Base-by-base conservation (phyloP, 1,139 yeast genomes). In the Yamadazyma friedrichii region DNA sequence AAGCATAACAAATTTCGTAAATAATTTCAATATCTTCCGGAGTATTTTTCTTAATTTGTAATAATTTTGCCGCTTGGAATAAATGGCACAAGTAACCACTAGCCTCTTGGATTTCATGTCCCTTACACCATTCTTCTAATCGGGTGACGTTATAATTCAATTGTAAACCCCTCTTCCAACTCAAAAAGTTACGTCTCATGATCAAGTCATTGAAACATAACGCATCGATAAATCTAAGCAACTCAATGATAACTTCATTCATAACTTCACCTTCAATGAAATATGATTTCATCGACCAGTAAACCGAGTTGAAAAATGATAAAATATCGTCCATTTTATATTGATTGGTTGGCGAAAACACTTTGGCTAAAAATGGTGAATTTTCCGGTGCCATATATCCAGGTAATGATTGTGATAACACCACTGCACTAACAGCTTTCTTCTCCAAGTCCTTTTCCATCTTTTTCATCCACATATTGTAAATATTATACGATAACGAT, bases 91-190 rank as follows among this genome's bases (percentile, higher is more conserved):
- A 76, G 56, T 89, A 84, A 31, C 84, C 79, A n/a, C 93, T 79
- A 4, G 95, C 96, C 59, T 91, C 96, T 41, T 88, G 85, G 52
- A 94, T 80, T 45, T 87, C 95, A 62, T 93, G 97, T 4, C 93
- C 82, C 67, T 89, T 93, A 66, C 98, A 93, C 98, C 98, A 94
- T 68, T 94, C 99, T 64, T 91, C 98, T 54, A 94, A 76, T 57
- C 98, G 80, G 6, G 98, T 93, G 42, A 91, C 94, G 62, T 94
- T 94, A 69, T 94, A 94, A 62, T 91, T 93, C 66, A 94, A 81
- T 67, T 94, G 98, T 52, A 94, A 76, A 41, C 98, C 98, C 59
- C 98, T 84, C 72, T 93, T 93, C 98, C 98, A 94, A 11, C 96
- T 85, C 59, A 93, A 73, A 66, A 91, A 94, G 65, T 85, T 86